Evolutionary conservation across 768 basidiomycete genomes (phyloP).

Genomic region (Hortiboletus flavorubellus): DNA sequence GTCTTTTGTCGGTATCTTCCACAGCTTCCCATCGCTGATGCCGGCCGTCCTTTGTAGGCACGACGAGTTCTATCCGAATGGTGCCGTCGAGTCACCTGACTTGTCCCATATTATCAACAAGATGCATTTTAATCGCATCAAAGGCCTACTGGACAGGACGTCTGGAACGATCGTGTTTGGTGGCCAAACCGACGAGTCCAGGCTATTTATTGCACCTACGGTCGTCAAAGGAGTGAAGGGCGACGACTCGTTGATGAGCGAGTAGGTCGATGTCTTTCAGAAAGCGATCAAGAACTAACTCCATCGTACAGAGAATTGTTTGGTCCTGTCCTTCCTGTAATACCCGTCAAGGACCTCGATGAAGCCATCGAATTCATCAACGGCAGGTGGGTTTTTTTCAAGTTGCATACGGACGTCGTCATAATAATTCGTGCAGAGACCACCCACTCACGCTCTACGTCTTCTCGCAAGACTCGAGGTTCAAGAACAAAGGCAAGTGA

Average conservation of each 20-base stretch:
- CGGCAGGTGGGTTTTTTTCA: slow-evolving; percentile 38
- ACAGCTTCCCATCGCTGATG: neutral
- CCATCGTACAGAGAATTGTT: slow-evolving; percentile 64
- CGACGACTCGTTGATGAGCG: slow-evolving; percentile 73
- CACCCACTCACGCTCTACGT: slow-evolving; percentile 77
- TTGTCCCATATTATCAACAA: slow-evolving; percentile 51
- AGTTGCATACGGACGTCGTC: neutral
- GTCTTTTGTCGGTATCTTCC: slow-evolving; percentile 10
- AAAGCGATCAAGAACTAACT: neutral
- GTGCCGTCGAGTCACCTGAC: slow-evolving; percentile 41
- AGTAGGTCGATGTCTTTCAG: slow-evolving; percentile 42
- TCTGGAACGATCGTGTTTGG: slow-evolving; percentile 65
- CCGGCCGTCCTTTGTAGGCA: slow-evolving; percentile 9
- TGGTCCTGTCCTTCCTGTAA: slow-evolving; percentile 74
- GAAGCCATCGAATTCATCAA: slow-evolving; percentile 71
- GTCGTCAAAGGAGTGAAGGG: slow-evolving; percentile 58
- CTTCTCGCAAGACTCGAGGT: slow-evolving; percentile 56
- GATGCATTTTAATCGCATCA: slow-evolving; percentile 57
- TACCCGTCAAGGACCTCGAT: slow-evolving; percentile 67
- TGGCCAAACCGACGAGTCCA: slow-evolving; percentile 55
- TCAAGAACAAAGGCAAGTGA: slow-evolving; percentile 58
- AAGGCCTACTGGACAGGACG: slow-evolving; percentile 59
- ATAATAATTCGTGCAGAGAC: slow-evolving; percentile 41
- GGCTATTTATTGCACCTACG: slow-evolving; percentile 68
- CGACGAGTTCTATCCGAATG: slow-evolving; percentile 39